These are phyloP conservation scores for Mortierella sp. DNA, from an alignment of 371 early-diverging fungal genomes.

Conservation along the genomic window DNA sequence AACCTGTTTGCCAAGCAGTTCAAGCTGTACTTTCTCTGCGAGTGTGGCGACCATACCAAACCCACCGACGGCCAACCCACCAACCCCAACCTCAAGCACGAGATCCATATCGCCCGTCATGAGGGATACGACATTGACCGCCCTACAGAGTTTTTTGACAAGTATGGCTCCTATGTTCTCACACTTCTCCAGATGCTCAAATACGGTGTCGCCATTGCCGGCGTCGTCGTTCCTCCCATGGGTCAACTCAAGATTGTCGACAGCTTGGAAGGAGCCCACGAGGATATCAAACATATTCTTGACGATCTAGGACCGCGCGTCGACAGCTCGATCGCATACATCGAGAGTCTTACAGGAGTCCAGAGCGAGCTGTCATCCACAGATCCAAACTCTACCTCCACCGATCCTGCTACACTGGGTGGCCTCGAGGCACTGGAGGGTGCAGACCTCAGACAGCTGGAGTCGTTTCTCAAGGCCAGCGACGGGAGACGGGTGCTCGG, in stretches of 20 bases:
- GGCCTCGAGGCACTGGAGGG: not conserved
- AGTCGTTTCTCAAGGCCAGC: not conserved
- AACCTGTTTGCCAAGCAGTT: slow-evolving; percentile 6
- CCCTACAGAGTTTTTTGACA: slow-evolving; percentile 33
- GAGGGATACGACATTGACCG: slow-evolving; percentile 7
- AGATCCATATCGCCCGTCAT: slow-evolving; percentile 13
- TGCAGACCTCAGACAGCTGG: not conserved
- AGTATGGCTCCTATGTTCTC: slow-evolving; percentile 25
- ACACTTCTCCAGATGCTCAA: slow-evolving; percentile 26
- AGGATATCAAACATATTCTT: not conserved
- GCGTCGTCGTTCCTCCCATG: slow-evolving; percentile 25
- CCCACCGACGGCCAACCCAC: not conserved
- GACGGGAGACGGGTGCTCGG: no score
- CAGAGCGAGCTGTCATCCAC: not conserved
- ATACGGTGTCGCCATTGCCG: slow-evolving; percentile 17
- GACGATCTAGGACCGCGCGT: slow-evolving; percentile 17
- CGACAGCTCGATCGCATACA: slow-evolving; percentile 20
- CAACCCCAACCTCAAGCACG: not conserved
- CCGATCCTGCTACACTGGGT: no score
- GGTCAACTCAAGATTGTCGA: not conserved
- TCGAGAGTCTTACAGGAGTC: slow-evolving; percentile 1
- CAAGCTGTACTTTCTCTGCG: slow-evolving; percentile 22
- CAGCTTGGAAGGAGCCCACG: not conserved
- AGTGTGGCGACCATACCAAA: slow-evolving; percentile 26
- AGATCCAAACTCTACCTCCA: no score